Base-by-base conservation (phyloP, 345 rosid genomes). In the Aquilaria yunnanensis region DNA sequence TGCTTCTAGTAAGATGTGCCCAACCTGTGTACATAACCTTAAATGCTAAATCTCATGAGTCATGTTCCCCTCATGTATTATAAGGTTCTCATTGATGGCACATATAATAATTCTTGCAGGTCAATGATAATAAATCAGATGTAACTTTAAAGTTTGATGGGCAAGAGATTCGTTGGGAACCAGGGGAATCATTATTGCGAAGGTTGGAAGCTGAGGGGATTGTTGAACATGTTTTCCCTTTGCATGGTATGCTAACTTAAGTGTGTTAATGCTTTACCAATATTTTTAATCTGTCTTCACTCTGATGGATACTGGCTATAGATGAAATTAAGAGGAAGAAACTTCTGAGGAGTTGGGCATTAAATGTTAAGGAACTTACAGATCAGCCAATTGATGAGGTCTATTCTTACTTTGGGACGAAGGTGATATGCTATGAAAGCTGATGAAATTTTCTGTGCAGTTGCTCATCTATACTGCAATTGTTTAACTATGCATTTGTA, bases 351-450 rank as follows among this genome's bases (percentile, higher is more conserved):
- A 77, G 49, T 59, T 93, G 98, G 98, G 97, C 90, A 12, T 67
- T 89, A 63, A 84, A 87, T 65, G 83, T 84, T 86, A 70, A 78
- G 78, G 84, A 90, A 76, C 72, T 77, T 61, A 90, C 96, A 56
- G 68, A 71, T 56, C 96, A 90, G 73, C 94, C 93, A 57, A 75
- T 84, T 64, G 98, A 93, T 84, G 88, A 85, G 61, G 78, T 89
- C 68, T 89, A 87, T 84, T 82, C 81, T 6, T 93, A 93, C 72
- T 89, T 77, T 45, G 98, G 97, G 37, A 67, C 88, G 60, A 93
- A 90, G 94, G 97, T 93, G 67, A 72, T 37, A 37, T 37, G 43
- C 43, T 37, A 47, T 67, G 56, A 45, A 49, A 55, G 64, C 57
- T 12, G 47, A 31, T 55, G n/a, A 58, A 37, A 9, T 12, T n/a